phyloP scores from a whole-genome alignment of 2,329 filamentous ascomycete species.

The Fusarium incarnatum region DNA sequence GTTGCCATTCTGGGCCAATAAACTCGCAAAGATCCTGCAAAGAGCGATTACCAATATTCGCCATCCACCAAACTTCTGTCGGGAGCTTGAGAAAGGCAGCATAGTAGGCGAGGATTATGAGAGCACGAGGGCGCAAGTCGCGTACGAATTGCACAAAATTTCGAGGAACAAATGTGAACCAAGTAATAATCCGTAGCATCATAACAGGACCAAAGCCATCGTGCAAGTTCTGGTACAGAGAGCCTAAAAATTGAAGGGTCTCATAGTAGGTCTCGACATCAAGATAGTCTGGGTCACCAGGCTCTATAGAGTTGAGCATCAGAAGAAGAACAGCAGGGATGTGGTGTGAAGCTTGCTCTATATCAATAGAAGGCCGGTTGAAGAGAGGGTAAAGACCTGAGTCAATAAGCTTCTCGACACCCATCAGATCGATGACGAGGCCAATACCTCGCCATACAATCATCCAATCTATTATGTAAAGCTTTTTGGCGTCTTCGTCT shows the following conservation, averaged over 20 bases:
- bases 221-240: conserved; percentile 62
- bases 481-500: conserved; percentile 56
- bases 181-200: conserved; percentile 63
- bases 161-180: conserved; percentile 63
- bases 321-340: conserved; percentile 62
- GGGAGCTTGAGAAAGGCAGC: conserved; percentile 62
- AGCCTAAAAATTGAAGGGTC: conserved; percentile 62
- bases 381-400: conserved; percentile 62
- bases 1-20: conserved; percentile 56
- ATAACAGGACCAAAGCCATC: conserved; percentile 59
- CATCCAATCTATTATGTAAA: conserved; percentile 69
- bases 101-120: conserved; percentile 66
- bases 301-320: conserved; percentile 60
- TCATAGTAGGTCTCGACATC: conserved; percentile 58
- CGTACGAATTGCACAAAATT: conserved; percentile 59
- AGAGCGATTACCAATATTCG: conserved; percentile 59
- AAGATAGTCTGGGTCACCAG: conserved; percentile 56
- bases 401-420: conserved; percentile 45
- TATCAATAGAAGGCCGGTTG: conserved; percentile 61
- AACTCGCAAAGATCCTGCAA: conserved; percentile 57
- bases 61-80: conserved; percentile 62
- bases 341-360: conserved; percentile 54
- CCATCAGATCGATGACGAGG: conserved; percentile 57
- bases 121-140: conserved; percentile 57
- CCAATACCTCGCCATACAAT: conserved; percentile 65